A percentile compares a stretch with the other conserved stretches of the same genome.
phyloP scores from a whole-genome alignment of 805 yeast genomes.

The Wickerhamomyces tratensis region DNA sequence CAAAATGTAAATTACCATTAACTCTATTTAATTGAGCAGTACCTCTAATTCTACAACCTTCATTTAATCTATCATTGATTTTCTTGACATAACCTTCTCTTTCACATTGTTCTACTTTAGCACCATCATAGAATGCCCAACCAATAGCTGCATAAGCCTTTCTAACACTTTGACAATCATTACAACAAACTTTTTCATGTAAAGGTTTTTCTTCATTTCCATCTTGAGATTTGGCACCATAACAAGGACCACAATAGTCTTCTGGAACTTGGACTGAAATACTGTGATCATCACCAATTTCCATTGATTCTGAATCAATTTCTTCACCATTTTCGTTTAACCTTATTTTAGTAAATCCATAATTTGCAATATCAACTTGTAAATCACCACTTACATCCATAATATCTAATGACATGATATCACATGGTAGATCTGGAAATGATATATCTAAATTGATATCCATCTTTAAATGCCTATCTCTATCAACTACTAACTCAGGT shows the following conservation, averaged over 20 bases:
- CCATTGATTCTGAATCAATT: conserved; percentile 29
- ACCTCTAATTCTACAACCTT: conserved; percentile 88
- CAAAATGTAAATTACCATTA: conserved; percentile 88
- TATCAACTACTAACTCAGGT: conserved; percentile 85
- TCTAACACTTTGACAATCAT: conserved; percentile 74
- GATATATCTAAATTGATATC: conserved; percentile 75
- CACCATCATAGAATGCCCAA: conserved; percentile 92
- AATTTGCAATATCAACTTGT: conserved; percentile 59
- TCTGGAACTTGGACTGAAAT: conserved; percentile 19
- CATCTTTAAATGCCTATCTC: conserved; percentile 65
- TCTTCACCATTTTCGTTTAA: conserved; percentile 43
- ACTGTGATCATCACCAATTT: conserved; percentile 28
- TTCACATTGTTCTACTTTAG: conserved; percentile 84
- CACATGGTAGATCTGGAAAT: conserved; percentile 85
- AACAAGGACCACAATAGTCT: conserved; percentile 81
- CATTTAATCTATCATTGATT: conserved; percentile 48
- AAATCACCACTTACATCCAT: conserved; percentile 85
- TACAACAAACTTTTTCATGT: conserved; percentile 58
- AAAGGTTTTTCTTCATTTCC: conserved; percentile 28
- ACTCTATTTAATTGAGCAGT: conserved; percentile 72
- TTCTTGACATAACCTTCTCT: conserved; percentile 71
- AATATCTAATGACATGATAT: conserved; percentile 67
- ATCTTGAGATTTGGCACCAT: conserved; percentile 65
- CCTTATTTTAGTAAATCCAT: conserved; percentile 67
- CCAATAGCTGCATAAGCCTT: conserved; percentile 65